A percentile compares a stretch with the other conserved stretches of the same genome.
Evolutionary conservation across 176 grass and related monocot species (phyloP).

Genomic region (Neostapfia colusana): DNA sequence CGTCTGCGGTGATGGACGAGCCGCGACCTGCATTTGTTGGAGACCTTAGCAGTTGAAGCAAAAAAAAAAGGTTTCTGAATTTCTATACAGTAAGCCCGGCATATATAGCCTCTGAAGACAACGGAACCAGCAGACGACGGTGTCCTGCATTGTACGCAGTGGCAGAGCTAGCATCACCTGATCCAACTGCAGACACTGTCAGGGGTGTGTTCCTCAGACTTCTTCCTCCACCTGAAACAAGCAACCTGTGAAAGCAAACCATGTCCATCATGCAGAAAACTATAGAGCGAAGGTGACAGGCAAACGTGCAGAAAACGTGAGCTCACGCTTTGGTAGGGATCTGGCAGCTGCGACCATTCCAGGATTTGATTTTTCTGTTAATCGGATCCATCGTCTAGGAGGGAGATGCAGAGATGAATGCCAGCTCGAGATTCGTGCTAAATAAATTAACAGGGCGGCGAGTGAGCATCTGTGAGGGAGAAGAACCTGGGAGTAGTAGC

Average conservation of each 20-base stretch:
- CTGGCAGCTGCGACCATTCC: constrained; percentile 9
- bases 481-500: constrained; percentile 15
- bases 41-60: background rate
- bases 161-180: constrained; percentile 31
- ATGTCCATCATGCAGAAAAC: background rate
- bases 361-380: constrained; percentile 12
- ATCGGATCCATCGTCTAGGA: constrained; percentile 7
- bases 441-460: background rate
- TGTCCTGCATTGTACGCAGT: background rate
- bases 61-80: constrained; percentile 1
- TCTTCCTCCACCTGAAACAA: constrained; percentile 33
- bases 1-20: constrained; percentile 46
- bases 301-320: background rate
- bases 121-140: background rate
- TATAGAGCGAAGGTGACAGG: background rate
- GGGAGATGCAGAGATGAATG: background rate
- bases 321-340: constrained; percentile 22
- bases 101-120: background rate
- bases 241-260: constrained; percentile 25
- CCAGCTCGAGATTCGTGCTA: too few relatives aligned
- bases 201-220: constrained; percentile 19
- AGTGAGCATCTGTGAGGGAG: background rate
- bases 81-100: background rate
- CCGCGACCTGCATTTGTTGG: constrained; percentile 46
- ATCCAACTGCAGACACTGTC: constrained; percentile 34